Evolutionary conservation across 176 grass and related monocot genomes (phyloP).

Genomic region (Eragrostis curvula): DNA sequence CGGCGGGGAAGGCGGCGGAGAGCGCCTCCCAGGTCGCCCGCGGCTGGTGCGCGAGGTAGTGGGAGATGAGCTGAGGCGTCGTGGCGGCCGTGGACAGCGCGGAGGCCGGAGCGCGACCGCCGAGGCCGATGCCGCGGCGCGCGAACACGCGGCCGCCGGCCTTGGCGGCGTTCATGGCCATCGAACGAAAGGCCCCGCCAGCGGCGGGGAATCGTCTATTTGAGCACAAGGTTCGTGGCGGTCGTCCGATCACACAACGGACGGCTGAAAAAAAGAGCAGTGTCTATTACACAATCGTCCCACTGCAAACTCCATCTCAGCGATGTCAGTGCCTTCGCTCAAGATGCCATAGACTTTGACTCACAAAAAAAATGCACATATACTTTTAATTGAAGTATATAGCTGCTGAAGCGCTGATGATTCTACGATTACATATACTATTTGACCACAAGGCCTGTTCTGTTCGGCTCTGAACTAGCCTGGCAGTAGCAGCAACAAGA

Average conservation of each 20-base stretch:
- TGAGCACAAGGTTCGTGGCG: background rate
- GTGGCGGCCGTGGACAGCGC: background rate
- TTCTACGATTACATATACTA: background rate
- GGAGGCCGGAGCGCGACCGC: background rate
- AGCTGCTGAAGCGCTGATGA: background rate
- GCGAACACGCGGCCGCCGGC: constrained; percentile 32
- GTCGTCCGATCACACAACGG: background rate
- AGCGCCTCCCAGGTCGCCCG: constrained; percentile 64
- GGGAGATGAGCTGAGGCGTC: constrained; percentile 51
- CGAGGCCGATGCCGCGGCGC: background rate
- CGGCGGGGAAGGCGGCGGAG: constrained; percentile 46
- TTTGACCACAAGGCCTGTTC: background rate
- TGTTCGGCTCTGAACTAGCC: background rate
- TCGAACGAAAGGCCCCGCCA: background rate
- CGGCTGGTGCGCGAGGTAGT: constrained; percentile 55
- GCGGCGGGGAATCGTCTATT: background rate
- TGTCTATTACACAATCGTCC: background rate
- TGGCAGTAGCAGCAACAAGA: background rate
- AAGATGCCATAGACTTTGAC: background rate
- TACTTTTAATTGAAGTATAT: background rate
- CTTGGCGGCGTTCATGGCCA: constrained; percentile 44
- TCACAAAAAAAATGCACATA: too few species aligned
- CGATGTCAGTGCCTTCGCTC: too few species aligned
- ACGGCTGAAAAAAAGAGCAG: background rate
- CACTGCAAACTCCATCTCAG: background rate